Conservation (phyloP, 1,284 basidiomycete species). For the Binderoboletus segoi region DNA sequence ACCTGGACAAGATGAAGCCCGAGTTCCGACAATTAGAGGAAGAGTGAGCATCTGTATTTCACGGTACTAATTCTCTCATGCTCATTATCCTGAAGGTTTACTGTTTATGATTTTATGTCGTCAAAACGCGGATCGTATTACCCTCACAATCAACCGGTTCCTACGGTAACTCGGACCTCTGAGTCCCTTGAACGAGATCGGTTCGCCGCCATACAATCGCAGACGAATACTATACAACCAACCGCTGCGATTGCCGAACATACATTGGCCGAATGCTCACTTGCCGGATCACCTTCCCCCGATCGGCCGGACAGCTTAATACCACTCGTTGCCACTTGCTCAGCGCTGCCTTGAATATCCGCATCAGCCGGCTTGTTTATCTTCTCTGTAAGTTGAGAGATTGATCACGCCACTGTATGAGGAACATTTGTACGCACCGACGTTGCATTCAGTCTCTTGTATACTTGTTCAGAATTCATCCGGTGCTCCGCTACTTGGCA, state of each 20-base stretch:
- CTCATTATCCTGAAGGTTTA: slow-evolving; percentile 52
- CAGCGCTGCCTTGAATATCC: slow-evolving; percentile 20
- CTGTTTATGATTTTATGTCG: slow-evolving; percentile 78
- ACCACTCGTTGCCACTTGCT: slow-evolving; percentile 31
- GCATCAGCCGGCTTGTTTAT: background rate
- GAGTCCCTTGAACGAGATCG: slow-evolving; percentile 42
- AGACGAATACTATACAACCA: slow-evolving; percentile 48
- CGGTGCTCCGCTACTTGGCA: background rate
- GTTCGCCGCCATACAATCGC: slow-evolving; percentile 37
- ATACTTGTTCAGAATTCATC: slow-evolving; percentile 6
- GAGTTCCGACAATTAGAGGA: slow-evolving; percentile 99
- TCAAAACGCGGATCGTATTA: slow-evolving; percentile 86
- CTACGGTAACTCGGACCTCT: slow-evolving; percentile 43
- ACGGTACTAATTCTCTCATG: background rate
- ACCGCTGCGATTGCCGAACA: slow-evolving; percentile 53
- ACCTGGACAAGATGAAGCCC: slow-evolving; percentile 76
- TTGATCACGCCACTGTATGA: background rate
- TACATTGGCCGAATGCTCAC: slow-evolving; percentile 60
- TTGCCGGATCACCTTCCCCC: slow-evolving; percentile 53
- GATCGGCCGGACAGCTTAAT: slow-evolving; percentile 31
- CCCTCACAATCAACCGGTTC: slow-evolving; percentile 73
- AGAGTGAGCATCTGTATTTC: slow-evolving; percentile 62
- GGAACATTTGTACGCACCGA: slow-evolving; percentile 3
- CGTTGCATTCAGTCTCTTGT: slow-evolving; percentile 12
- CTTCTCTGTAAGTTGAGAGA: background rate